A percentile compares a stretch with the other conserved stretches of the same genome.
Evolutionary conservation across 352 stramenopile species (phyloP).

Genomic region (Halophytophthora polymorphica): DNA sequence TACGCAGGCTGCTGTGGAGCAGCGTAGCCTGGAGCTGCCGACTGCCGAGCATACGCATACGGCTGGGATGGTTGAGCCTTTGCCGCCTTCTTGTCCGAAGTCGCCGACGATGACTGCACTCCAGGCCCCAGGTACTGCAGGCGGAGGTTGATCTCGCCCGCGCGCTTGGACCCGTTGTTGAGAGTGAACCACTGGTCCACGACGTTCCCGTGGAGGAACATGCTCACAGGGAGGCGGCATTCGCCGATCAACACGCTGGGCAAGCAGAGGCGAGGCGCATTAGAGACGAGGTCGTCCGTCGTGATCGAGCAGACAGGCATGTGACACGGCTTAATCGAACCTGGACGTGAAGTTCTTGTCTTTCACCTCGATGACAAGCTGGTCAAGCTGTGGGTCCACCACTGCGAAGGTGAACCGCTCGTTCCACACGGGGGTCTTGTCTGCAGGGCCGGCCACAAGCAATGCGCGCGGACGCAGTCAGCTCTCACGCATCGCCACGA

Average conservation of each 20-base stretch:
- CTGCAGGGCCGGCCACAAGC: slow-evolving; percentile 12
- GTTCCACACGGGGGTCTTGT: slow-evolving; percentile 77
- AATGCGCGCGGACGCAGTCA: background rate
- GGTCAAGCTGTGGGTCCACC: slow-evolving; percentile 68
- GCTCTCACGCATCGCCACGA: background rate
- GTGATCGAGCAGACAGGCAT: background rate
- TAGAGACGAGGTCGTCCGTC: background rate
- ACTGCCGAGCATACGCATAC: slow-evolving; percentile 7
- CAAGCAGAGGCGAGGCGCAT: background rate
- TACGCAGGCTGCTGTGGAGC: slow-evolving; percentile 11
- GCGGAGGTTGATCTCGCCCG: slow-evolving; percentile 80
- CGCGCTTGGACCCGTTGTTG: slow-evolving; percentile 55
- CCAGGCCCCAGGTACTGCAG: slow-evolving; percentile 56
- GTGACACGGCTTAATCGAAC: slow-evolving; percentile 6
- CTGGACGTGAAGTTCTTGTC: slow-evolving; percentile 82
- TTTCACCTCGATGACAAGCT: slow-evolving; percentile 75
- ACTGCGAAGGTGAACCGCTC: slow-evolving; percentile 79
- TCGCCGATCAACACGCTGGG: slow-evolving; percentile 70
- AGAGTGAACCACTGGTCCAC: slow-evolving; percentile 81
- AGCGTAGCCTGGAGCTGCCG: slow-evolving; percentile 25
- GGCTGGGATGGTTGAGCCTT: slow-evolving; percentile 17
- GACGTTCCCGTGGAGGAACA: slow-evolving; percentile 63
- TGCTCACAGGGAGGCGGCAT: slow-evolving; percentile 64
- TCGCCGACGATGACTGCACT: slow-evolving; percentile 11
- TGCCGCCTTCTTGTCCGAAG: slow-evolving; percentile 14